phyloP scores from a whole-genome alignment of 164 flowering plant species.

The Dillenia suffruticosa region DNA sequence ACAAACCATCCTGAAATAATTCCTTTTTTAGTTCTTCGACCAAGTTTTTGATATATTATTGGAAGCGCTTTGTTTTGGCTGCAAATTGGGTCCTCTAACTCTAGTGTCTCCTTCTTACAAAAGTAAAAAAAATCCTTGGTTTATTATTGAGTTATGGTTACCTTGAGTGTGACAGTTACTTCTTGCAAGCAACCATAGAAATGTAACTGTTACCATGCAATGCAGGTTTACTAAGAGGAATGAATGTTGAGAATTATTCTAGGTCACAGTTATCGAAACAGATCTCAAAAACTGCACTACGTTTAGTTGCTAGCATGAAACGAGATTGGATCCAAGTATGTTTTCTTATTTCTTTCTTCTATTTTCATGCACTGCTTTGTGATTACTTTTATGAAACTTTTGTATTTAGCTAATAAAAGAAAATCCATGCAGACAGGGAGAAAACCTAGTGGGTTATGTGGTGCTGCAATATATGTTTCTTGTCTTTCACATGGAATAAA shows the following conservation, averaged over 20 bases:
- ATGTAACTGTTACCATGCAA: constrained; percentile 6
- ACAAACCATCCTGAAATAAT: too few species aligned
- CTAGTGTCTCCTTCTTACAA: too few species aligned
- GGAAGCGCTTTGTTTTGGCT: too few species aligned
- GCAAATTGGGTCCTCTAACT: too few species aligned
- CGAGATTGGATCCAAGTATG: constrained; percentile 94
- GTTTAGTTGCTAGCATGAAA: constrained; percentile 86
- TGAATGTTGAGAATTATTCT: constrained; percentile 12
- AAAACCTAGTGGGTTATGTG: constrained; percentile 94
- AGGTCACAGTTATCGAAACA: too few species aligned
- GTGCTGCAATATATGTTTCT: constrained; percentile 88
- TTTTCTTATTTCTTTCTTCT: not conserved
- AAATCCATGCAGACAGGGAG: constrained; percentile 72
- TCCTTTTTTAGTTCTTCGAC: too few species aligned
- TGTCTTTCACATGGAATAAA: constrained; percentile 75
- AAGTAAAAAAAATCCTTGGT: too few species aligned
- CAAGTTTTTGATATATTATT: too few species aligned
- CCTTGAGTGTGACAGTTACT: too few species aligned
- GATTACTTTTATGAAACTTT: not conserved
- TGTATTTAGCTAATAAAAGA: not conserved
- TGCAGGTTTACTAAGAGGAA: constrained; percentile 43
- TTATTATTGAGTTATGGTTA: too few species aligned
- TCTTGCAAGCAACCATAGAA: not conserved
- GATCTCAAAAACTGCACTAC: constrained; percentile 58
- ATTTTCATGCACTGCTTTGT: not conserved